Evolutionary conservation across 108 stramenopile species (phyloP).

Genomic region (Pseudonitzschia multiseries): DNA sequence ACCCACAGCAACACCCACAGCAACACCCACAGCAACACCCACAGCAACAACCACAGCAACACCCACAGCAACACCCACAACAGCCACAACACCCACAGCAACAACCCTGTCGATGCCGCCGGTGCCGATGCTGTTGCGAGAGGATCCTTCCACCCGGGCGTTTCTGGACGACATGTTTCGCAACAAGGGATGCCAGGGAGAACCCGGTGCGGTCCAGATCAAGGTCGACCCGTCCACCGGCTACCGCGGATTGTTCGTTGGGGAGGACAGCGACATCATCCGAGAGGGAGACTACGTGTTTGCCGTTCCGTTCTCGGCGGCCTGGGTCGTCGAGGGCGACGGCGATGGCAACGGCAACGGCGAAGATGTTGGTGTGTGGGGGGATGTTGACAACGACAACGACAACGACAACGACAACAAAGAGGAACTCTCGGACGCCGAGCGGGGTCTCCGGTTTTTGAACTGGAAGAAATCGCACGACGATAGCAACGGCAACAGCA

Average conservation of each 20-base stretch:
- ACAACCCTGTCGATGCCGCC: neutral
- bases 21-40: no score
- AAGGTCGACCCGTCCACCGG: neutral
- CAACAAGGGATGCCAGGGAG: constrained; percentile 24
- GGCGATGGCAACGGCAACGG: neutral
- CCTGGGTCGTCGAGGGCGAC: constrained; percentile 10
- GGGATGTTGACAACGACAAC: neutral
- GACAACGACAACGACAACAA: neutral
- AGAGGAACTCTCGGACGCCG: constrained; percentile 20
- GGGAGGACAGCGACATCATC: neutral
- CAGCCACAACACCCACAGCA: no score
- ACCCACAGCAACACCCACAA: no score
- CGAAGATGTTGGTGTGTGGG: no score
- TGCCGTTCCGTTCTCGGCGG: constrained; percentile 33
- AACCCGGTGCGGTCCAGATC: neutral
- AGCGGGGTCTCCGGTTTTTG: neutral
- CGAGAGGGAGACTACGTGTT: constrained; percentile 35
- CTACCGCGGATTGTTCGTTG: constrained; percentile 19
- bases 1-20: no score
- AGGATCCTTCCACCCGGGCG: neutral
- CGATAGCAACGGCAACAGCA: neutral
- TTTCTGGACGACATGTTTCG: constrained; percentile 22
- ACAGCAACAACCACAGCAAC: neutral
- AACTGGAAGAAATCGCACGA: constrained; percentile 10
- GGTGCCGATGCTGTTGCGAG: neutral